phyloP scores from a whole-genome alignment of 768 basidiomycete species.

The Dacryopinax primogenitus region DNA sequence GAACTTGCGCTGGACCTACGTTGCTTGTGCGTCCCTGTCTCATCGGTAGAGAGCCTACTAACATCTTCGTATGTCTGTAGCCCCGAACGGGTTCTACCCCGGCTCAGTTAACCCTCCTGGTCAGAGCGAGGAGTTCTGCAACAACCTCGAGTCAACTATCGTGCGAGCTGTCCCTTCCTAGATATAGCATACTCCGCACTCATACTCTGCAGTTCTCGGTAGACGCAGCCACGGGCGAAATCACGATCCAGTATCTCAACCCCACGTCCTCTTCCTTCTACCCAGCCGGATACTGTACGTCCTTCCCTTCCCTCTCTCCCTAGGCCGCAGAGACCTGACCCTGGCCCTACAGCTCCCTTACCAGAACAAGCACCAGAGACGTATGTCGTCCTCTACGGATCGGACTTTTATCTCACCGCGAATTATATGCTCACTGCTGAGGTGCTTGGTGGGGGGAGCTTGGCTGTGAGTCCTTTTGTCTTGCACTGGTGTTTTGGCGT shows the following conservation, averaged over 20 bases:
- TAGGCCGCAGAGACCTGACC: not conserved
- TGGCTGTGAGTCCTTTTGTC: not conserved
- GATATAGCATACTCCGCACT: not conserved
- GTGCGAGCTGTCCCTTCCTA: not conserved
- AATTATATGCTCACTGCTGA: not conserved
- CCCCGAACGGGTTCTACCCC: not conserved
- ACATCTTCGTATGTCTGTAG: not conserved
- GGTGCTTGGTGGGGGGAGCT: not conserved
- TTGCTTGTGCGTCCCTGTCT: not conserved
- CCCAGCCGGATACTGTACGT: not conserved
- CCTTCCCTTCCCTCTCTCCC: not conserved
- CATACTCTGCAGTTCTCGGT: not conserved
- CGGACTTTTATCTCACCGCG: not conserved
- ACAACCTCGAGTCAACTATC: not conserved
- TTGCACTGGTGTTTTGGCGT: no score
- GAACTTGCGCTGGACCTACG: not conserved
- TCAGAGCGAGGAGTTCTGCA: not conserved
- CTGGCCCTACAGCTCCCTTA: not conserved
- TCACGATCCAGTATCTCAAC: not conserved
- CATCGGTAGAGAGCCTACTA: no score
- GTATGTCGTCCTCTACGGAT: not conserved
- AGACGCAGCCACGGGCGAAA: not conserved
- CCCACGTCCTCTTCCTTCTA: not conserved
- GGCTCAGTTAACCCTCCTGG: not conserved
- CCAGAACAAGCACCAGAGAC: not conserved